These are phyloP conservation scores for Trypanosoma congolense DNA, from an alignment of 208 protist genomes.

Conservation along the genomic window DNA sequence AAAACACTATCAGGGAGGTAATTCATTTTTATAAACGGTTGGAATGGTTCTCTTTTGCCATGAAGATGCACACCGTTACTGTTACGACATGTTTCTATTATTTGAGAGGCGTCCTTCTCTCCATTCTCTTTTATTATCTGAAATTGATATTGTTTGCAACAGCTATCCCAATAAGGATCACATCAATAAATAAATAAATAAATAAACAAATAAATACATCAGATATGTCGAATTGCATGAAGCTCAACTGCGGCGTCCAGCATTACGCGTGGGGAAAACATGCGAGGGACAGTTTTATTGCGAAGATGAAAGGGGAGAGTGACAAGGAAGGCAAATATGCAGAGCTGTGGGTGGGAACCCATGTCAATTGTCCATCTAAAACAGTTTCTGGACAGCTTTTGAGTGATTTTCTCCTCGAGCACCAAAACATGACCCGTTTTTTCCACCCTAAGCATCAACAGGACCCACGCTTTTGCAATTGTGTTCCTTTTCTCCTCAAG, in stretches of 20 bases:
- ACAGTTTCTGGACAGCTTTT: constrained; percentile 40
- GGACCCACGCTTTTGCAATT: constrained; percentile 50
- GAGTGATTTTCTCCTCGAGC: constrained; percentile 45
- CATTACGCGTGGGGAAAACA: constrained; percentile 85
- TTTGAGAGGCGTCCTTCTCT: too few species aligned
- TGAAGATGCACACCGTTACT: too few species aligned
- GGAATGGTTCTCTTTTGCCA: too few species aligned
- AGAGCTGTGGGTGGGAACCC: constrained; percentile 98
- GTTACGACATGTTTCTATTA: too few species aligned
- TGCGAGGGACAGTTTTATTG: constrained; percentile 75
- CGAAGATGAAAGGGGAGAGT: constrained; percentile 64
- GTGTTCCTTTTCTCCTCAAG: constrained; percentile 96
- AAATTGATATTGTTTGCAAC: too few species aligned
- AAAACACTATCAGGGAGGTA: too few species aligned
- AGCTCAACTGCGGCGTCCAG: constrained; percentile 64
- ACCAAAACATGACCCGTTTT: constrained; percentile 33
- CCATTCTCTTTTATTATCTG: too few species aligned
- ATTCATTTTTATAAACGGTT: too few species aligned
- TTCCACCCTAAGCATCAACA: constrained; percentile 52
- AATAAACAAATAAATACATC: not conserved
- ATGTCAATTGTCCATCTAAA: constrained; percentile 87
- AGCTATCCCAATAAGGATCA: not conserved
- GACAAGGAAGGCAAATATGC: constrained; percentile 66
- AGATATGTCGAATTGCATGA: constrained; percentile 10
- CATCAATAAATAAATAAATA: constrained; percentile 7